Evolutionary conservation across 1,139 yeast genomes (phyloP), one percentile per base, ranked within the genome.

Genomic region (Hyphopichia fennica): DNA sequence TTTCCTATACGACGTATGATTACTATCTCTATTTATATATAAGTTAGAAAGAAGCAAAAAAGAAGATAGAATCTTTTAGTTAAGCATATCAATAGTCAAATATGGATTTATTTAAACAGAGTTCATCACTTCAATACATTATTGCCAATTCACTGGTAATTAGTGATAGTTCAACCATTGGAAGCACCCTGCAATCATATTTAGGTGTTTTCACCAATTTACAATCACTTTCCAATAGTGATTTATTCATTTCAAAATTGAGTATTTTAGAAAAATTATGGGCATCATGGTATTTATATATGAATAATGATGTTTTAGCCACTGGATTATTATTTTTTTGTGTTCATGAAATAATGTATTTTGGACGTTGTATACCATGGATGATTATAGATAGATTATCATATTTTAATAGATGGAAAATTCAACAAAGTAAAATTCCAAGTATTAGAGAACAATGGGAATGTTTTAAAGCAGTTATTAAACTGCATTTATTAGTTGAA

Each of bases 331-430:
- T 88, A 54, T 83, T 88, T 56, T 85, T 88, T 60, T 53, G 75
- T 34, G 70, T 84, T 46, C 96, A 88, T 63, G 96, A 88, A 64
- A 42, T 82, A 45, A 82, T 86, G 78, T 88, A 88, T 65, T 88
- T 88, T 60, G 90, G 88, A 40, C 80, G 96, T 61, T 83, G 90
- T 59, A 56, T 88, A 42, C 96, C 96, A 20, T 88, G 96, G 96
- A 77, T 75, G 58, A 75, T 88, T 45, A 79, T 88, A 48, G 96
- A 87, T 60, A 73, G 79, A 52, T 79, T 86, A 39, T 88, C 93
- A 29, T 85, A 74, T 60, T 87, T 88, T 71, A 76, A 81, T 53
- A 80, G 75, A 61, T 89, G 79, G 74, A 89, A 89, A 67, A 82
- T 89, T 52, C 96, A 89, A 66, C 88, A 87, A 41, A 75, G 81